Conservation (phyloP, 768 basidiomycete genomes). For the Tricholoma hemisulphureum region DNA sequence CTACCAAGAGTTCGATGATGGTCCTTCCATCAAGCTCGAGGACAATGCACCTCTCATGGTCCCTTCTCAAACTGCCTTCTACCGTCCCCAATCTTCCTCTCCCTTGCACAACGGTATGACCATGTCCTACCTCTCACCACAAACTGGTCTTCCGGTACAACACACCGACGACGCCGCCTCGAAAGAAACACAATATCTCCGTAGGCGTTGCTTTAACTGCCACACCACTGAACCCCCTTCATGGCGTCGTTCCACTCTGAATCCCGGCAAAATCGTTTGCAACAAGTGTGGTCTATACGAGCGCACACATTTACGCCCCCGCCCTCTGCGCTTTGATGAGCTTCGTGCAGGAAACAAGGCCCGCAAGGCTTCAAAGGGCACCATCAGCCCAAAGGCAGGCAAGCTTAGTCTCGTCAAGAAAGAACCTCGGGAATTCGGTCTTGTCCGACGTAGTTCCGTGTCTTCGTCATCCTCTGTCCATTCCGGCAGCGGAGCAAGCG, state of each 20-base stretch:
- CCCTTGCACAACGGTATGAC: conserved; percentile 30
- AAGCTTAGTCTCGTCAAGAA: conserved; percentile 53
- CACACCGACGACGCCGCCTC: conserved; percentile 89
- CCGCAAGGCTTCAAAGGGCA: conserved; percentile 51
- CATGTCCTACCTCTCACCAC: conserved; percentile 40
- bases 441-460: conserved; percentile 60
- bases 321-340: conserved; percentile 85
- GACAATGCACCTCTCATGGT: conserved; percentile 59
- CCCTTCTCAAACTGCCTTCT: conserved; percentile 56
- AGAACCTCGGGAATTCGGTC: conserved; percentile 54
- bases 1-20: conserved; percentile 48
- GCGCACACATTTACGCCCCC: conserved; percentile 79
- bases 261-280: conserved; percentile 91
- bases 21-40: conserved; percentile 62
- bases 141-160: conserved; percentile 66
- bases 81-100: conserved; percentile 37
- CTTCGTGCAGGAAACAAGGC: conserved; percentile 84
- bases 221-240: conserved; percentile 88
- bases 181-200: conserved; percentile 89
- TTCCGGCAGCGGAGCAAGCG: conserved; percentile 60
- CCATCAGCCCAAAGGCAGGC: conserved; percentile 35
- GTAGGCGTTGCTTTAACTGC: conserved; percentile 86
- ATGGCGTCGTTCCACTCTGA: conserved; percentile 85
- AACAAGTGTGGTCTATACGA: conserved; percentile 93
- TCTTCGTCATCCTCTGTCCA: conserved; percentile 58